These are phyloP conservation scores for Phialophora chinensis DNA, from an alignment of 2,329 filamentous ascomycete genomes.

Conservation along the genomic window DNA sequence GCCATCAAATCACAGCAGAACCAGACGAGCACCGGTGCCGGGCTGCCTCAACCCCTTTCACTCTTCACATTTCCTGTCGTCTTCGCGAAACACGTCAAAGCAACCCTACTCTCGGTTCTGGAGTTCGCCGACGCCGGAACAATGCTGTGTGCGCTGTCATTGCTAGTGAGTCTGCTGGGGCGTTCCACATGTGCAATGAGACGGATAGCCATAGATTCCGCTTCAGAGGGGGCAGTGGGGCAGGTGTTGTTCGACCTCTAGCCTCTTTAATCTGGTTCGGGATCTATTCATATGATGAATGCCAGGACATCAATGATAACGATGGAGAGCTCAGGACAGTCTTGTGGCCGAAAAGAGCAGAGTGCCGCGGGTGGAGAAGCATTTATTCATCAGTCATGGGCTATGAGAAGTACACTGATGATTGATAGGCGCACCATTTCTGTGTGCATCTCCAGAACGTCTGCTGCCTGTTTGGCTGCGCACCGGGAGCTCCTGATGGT, in stretches of 20 bases:
- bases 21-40: constrained; percentile 1
- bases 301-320: not conserved
- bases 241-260: not conserved
- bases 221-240: not conserved
- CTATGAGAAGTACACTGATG: not conserved
- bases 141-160: not conserved
- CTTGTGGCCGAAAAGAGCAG: not conserved
- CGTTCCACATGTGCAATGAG: not conserved
- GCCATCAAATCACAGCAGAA: not conserved
- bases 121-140: not conserved
- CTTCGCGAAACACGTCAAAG: not conserved
- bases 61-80: constrained; percentile 5
- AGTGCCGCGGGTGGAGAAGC: not conserved
- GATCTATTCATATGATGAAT: not conserved
- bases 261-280: not conserved
- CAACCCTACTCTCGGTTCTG: not conserved
- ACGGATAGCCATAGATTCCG: not conserved
- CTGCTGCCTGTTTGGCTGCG: not conserved
- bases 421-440: not conserved
- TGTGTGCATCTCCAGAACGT: not conserved
- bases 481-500: not conserved
- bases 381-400: not conserved
- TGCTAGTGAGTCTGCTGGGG: not conserved
- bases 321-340: not conserved
- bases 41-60: not conserved